These are phyloP conservation scores for Fusarium scirpi DNA, from an alignment of 2,329 filamentous ascomycete genomes.

Conservation along the genomic window DNA sequence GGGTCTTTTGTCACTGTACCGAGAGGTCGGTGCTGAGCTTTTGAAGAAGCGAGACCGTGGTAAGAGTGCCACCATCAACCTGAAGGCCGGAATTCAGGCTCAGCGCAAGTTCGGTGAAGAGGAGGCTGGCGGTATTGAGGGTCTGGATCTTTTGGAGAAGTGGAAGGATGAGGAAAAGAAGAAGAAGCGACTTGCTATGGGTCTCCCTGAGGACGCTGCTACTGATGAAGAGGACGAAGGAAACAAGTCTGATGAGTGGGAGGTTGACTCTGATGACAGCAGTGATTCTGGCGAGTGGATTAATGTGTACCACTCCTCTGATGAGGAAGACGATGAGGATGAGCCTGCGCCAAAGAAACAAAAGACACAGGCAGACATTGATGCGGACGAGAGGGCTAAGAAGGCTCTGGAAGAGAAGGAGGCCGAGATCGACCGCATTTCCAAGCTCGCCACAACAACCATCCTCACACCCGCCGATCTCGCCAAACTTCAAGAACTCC, in stretches of 20 bases:
- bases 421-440: slow-evolving; percentile 64
- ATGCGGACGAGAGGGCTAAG: slow-evolving; percentile 57
- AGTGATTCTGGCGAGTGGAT: slow-evolving; percentile 91
- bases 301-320: slow-evolving; percentile 85
- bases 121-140: slow-evolving; percentile 84
- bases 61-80: slow-evolving; percentile 86
- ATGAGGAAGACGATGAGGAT: slow-evolving; percentile 76
- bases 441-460: slow-evolving; percentile 88
- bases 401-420: slow-evolving; percentile 52
- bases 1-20: slow-evolving; percentile 88
- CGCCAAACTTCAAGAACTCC: slow-evolving; percentile 92
- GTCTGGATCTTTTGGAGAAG: slow-evolving; percentile 88
- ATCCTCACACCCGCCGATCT: slow-evolving; percentile 96
- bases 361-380: slow-evolving; percentile 51
- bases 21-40: slow-evolving; percentile 90
- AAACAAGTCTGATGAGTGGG: slow-evolving; percentile 69
- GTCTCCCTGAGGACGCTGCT: slow-evolving; percentile 71
- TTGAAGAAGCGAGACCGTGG: slow-evolving; percentile 91
- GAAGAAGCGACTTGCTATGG: slow-evolving; percentile 76
- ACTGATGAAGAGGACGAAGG: slow-evolving; percentile 70
- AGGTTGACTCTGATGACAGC: slow-evolving; percentile 70
- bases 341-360: slow-evolving; percentile 67
- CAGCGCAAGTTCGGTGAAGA: slow-evolving; percentile 87
- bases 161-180: slow-evolving; percentile 93
- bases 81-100: slow-evolving; percentile 80